Base-by-base conservation (phyloP, 2,329 filamentous ascomycete species). In the Huntiella savannae region DNA sequence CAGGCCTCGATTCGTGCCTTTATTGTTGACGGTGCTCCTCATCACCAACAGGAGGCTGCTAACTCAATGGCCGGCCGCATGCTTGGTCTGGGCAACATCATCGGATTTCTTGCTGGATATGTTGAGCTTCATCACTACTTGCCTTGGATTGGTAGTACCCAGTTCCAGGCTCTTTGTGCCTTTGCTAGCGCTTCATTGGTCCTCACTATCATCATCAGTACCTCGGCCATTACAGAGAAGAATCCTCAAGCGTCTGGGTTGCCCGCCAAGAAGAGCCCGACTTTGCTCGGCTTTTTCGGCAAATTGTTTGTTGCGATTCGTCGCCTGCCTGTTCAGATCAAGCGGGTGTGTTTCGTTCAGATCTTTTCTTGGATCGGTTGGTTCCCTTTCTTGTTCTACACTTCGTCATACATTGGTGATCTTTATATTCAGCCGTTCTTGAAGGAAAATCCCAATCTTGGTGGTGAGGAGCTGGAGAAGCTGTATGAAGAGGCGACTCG, bases 361-460 rank as follows among this genome's bases (percentile, higher is more conserved):
- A 76, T 88, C 54, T 87, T 79, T 50, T 84, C 85, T 4, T 96
- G 87, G 87, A 78, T 95, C 48, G 88, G 85, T 45, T 95, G 88
- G 75, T 96, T 95, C 56, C 87, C 87, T 1, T 86, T 94, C 60
- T 70, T 96, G 2, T 95, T 93, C 63, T 96, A 96, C 65, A 85
- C 85, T 4, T 93, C 86, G 1, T 92, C 85, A 13, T 96, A 91
- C 60, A 81, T 95, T 54, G 87, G 83, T 51, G 85, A 94, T 58
- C 82, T 96, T 48, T 94, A 94, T 55, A 82, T 85, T 13, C 80
- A 94, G 57, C 85, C 85, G 0, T 82, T 73, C 54, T 77, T 95
- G 44, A 69, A 77, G 53, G 66, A 73, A 44, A 82, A 94, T 53
- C 86, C 85, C 0, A 64, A 88, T 58, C 79, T 94, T 68, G 73